Base-by-base conservation (phyloP, 2,329 filamentous ascomycete genomes). In the Xylaria sp. region DNA sequence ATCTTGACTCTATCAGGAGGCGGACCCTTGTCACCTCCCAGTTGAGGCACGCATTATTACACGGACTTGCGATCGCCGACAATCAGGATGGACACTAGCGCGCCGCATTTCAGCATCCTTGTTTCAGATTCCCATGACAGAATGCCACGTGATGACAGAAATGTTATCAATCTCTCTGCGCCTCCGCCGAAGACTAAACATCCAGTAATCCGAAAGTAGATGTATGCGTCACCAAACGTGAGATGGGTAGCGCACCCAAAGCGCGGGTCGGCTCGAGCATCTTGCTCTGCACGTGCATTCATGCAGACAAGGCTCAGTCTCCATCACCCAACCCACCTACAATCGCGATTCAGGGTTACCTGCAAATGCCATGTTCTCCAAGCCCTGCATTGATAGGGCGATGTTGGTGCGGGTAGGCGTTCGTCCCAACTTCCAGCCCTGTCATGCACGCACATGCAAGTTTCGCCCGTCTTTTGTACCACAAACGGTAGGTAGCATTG, bases 241-340 rank as follows among this genome's bases (percentile, higher is more conserved):
- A 55, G 12, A 56, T 39, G 48, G 28, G 23, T 39, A 41, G 18
- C 30, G 20, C 10, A 56, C 46, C 46, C 41, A 59, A 41, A 52
- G 28, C 58, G 41, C 66, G 66, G 66, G 15, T 56, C 53, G 66
- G 66, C 52, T 68, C 66, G 66, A 62, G 52, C 43, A 46, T 62
- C 41, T 63, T 12, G 39, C 53, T 55, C 41, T 48, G 41, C 67
- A 67, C 67, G 65, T 70, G 65, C 45, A 48, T 65, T 50, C 60
- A 65, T 69, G 67, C 64, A 66, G 45, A 55, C 25, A 50, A 65
- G 43, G 46, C 58, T 62, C 43, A n/a, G 39, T 43, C 45, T 28
- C 32, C 41, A 43, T 61, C 45, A 55, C 67, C 60, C 67, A 65
- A 65, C 65, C 67, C 67, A 64, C 57, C 64, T 56, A 53, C 36